A percentile compares a stretch with the other conserved stretches of the same genome.
These are phyloP conservation scores for Leccinellum albellum DNA, from an alignment of 768 basidiomycete species.

Conservation along the genomic window DNA sequence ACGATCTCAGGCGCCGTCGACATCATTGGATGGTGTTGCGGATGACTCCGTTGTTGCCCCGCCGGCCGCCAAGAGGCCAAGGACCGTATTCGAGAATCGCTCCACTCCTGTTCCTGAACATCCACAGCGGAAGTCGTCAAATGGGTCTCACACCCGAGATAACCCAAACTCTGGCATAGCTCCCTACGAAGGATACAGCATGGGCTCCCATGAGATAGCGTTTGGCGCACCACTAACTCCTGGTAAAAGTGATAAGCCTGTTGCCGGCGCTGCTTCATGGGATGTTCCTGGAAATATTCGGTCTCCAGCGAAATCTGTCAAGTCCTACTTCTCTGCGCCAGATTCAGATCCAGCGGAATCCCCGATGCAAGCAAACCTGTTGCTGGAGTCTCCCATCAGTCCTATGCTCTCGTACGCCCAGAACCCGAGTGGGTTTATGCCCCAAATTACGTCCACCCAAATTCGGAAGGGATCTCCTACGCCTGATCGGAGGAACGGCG, in stretches of 20 bases:
- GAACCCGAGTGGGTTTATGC: slow-evolving; percentile 34
- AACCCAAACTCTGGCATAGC: not conserved
- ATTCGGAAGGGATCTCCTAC: slow-evolving; percentile 12
- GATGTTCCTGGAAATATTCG: slow-evolving; percentile 14
- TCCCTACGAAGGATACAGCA: not conserved
- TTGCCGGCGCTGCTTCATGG: not conserved
- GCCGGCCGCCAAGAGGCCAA: slow-evolving; percentile 24
- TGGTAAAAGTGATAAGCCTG: slow-evolving; percentile 1
- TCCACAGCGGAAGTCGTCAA: slow-evolving; percentile 2
- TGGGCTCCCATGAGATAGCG: not conserved
- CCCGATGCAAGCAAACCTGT: slow-evolving; percentile 21
- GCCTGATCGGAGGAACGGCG: slow-evolving; percentile 20
- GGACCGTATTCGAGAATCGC: slow-evolving; percentile 4
- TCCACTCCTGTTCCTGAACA: not conserved
- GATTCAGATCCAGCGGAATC: slow-evolving; percentile 33
- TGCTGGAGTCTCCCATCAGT: slow-evolving; percentile 33
- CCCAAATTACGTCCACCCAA: slow-evolving; percentile 38
- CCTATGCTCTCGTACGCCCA: slow-evolving; percentile 35
- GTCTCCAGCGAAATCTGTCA: slow-evolving; percentile 31
- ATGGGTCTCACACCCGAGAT: slow-evolving; percentile 4
- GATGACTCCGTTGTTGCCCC: slow-evolving; percentile 15
- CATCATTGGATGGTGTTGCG: slow-evolving; percentile 25
- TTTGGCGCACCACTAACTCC: slow-evolving; percentile 1
- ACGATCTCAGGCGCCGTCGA: slow-evolving; percentile 26
- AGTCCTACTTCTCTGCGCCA: slow-evolving; percentile 37